A percentile compares a stretch with the other conserved stretches of the same genome.
phyloP scores from a whole-genome alignment of 805 yeast species.

The Yueomyces sinensis region DNA sequence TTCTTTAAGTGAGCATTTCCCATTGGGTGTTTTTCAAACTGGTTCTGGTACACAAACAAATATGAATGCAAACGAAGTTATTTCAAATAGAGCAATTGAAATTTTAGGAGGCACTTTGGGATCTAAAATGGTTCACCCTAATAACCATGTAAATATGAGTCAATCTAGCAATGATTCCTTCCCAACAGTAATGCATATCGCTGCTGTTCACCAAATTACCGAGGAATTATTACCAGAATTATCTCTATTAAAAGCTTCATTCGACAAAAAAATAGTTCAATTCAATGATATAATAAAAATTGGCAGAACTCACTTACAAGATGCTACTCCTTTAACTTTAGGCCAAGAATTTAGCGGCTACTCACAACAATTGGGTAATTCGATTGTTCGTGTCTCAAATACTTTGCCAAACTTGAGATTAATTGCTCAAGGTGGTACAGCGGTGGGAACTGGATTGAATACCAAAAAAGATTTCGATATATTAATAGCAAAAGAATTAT shows the following conservation, averaged over 20 bases:
- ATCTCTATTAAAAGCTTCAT: conserved; percentile 60
- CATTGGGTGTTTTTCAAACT: conserved; percentile 96
- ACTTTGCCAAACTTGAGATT: conserved; percentile 61
- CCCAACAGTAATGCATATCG: conserved; percentile 99
- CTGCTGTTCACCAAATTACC: conserved; percentile 85
- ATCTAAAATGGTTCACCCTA: conserved; percentile 89
- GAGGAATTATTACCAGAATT: conserved; percentile 68
- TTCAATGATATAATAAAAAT: conserved; percentile 84
- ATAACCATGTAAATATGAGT: conserved; percentile 95
- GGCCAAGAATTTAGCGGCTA: conserved; percentile 98
- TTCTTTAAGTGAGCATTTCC: conserved; percentile 85
- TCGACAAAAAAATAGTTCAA: conserved; percentile 67
- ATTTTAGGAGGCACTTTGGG: conserved; percentile 85
- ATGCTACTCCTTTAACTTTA: conserved; percentile 92
- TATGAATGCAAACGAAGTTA: conserved; percentile 98
- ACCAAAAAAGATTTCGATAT: conserved; percentile 82
- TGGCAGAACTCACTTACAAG: conserved; percentile 98
- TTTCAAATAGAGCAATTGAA: conserved; percentile 96
- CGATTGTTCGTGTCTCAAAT: conserved; percentile 72
- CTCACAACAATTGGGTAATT: conserved; percentile 83
- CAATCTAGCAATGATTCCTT: conserved; percentile 96
- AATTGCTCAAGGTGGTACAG: conserved; percentile 99
- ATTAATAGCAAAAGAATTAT: conserved; percentile 74
- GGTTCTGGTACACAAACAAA: conserved; percentile 98
- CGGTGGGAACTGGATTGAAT: conserved; percentile 97